Conservation (phyloP, 2,329 filamentous ascomycete species). For the Colletotrichum sp. region DNA sequence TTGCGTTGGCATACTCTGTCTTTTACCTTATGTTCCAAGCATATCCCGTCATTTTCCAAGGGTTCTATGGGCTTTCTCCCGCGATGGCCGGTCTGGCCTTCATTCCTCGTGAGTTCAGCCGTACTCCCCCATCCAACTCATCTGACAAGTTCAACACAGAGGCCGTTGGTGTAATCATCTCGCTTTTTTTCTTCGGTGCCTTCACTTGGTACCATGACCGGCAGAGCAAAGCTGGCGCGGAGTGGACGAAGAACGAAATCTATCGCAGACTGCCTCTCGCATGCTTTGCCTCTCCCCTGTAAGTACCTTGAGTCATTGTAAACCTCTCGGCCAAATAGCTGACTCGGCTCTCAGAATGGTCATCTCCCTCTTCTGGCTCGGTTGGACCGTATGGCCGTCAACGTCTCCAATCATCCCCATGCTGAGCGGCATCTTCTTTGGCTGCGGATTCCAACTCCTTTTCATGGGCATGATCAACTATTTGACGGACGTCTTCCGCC, state of each 20-base stretch:
- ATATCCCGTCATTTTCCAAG: slow-evolving; percentile 53
- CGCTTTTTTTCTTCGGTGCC: slow-evolving; percentile 24
- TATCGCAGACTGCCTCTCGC: slow-evolving; percentile 43
- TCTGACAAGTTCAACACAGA: slow-evolving; percentile 17
- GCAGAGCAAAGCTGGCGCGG: slow-evolving; percentile 26
- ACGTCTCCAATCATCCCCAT: slow-evolving; percentile 38
- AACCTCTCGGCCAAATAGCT: background rate
- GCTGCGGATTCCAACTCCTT: slow-evolving; percentile 35
- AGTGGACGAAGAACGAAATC: slow-evolving; percentile 36
- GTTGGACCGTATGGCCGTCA: slow-evolving; percentile 56
- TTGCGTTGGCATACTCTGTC: slow-evolving; percentile 55
- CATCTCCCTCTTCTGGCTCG: slow-evolving; percentile 63
- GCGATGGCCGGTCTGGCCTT: slow-evolving; percentile 53
- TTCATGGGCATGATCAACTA: slow-evolving; percentile 42
- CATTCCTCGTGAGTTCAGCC: slow-evolving; percentile 45
- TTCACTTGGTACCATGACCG: slow-evolving; percentile 33
- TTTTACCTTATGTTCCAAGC: slow-evolving; percentile 59
- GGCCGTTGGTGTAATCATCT: slow-evolving; percentile 21
- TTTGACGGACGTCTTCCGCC: slow-evolving; percentile 35
- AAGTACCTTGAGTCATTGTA: slow-evolving; percentile 31
- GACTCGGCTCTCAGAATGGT: slow-evolving; percentile 53
- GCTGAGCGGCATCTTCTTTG: slow-evolving; percentile 48
- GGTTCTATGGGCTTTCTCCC: slow-evolving; percentile 47
- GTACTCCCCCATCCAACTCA: slow-evolving; percentile 21
- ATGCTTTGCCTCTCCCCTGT: slow-evolving; percentile 67